Percentiles rank a stretch among this genome's conserved stretches.
Evolutionary conservation across 2,329 filamentous ascomycete genomes (phyloP).

Genomic region (Tolypocladium paradoxum): DNA sequence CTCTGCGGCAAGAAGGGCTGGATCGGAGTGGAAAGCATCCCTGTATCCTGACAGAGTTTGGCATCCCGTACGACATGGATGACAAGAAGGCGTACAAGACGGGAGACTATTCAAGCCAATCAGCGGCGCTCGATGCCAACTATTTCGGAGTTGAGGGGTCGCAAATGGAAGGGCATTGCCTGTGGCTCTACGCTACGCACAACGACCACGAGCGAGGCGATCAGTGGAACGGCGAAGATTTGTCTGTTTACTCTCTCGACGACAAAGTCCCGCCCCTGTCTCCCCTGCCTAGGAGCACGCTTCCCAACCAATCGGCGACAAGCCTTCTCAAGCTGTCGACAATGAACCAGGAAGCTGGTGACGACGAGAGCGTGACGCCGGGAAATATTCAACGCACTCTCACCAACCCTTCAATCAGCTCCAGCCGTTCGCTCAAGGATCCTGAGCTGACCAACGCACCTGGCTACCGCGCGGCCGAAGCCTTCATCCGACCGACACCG

Average conservation of each 20-base stretch:
- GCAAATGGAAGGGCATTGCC: constrained; percentile 69
- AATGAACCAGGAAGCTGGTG: constrained; percentile 24
- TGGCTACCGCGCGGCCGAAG: constrained; percentile 83
- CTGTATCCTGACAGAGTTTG: constrained; percentile 86
- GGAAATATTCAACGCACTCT: constrained; percentile 66
- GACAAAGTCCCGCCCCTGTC: constrained; percentile 55
- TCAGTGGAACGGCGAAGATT: constrained; percentile 93
- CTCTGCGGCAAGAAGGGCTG: constrained; percentile 75
- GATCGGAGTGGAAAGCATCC: constrained; percentile 83
- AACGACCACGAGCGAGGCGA: constrained; percentile 88
- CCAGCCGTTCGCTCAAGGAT: constrained; percentile 38
- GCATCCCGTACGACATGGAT: constrained; percentile 98
- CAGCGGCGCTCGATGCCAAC: constrained; percentile 88
- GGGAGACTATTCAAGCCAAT: constrained; percentile 88
- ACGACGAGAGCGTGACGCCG: constrained; percentile 55
- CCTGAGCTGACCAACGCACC: constrained; percentile 51
- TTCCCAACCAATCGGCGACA: constrained; percentile 32
- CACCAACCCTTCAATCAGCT: constrained; percentile 55
- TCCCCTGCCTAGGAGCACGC: constrained; percentile 31
- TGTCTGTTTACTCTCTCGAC: constrained; percentile 81
- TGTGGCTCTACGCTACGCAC: constrained; percentile 78
- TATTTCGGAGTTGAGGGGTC: constrained; percentile 86
- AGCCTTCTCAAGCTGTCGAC: constrained; percentile 19
- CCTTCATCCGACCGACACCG: constrained; percentile 79
- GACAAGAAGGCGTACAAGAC: constrained; percentile 91